These are phyloP conservation scores for Phyllostachys edulis DNA, from an alignment of 176 grass and related monocot species.

Conservation along the genomic window DNA sequence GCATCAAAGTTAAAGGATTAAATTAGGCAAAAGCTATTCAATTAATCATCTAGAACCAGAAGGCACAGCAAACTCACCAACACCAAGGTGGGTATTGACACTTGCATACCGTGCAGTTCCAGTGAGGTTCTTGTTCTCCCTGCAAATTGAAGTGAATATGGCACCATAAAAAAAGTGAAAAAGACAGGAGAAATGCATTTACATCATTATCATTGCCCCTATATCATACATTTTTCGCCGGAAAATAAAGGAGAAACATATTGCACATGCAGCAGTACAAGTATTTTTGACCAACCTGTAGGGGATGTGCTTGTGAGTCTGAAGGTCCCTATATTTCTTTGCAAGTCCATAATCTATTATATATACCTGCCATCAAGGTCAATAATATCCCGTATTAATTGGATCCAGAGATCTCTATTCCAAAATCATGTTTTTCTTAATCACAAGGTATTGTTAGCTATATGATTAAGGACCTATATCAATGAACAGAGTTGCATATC, in stretches of 20 bases:
- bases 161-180: constrained; percentile 11
- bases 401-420: not conserved
- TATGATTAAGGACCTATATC: not conserved
- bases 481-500: not conserved
- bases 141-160: constrained; percentile 36
- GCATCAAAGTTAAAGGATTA: constrained; percentile 11
- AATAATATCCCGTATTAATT: not conserved
- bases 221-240: not conserved
- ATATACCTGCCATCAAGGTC: constrained; percentile 53
- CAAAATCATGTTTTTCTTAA: not conserved
- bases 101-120: constrained; percentile 85
- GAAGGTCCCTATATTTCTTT: constrained; percentile 74
- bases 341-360: constrained; percentile 85
- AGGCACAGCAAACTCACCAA: constrained; percentile 52
- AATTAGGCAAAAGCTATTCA: not conserved
- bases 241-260: not conserved
- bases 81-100: constrained; percentile 84
- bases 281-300: constrained; percentile 53
- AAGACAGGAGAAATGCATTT: not conserved
- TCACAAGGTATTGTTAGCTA: not conserved
- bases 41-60: not conserved
- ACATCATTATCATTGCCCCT: not conserved
- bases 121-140: constrained; percentile 87
- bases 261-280: not conserved
- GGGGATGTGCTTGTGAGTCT: constrained; percentile 80